phyloP scores from a whole-genome alignment of 1,139 yeast genomes.

The Hyphopichia burtonii region DNA sequence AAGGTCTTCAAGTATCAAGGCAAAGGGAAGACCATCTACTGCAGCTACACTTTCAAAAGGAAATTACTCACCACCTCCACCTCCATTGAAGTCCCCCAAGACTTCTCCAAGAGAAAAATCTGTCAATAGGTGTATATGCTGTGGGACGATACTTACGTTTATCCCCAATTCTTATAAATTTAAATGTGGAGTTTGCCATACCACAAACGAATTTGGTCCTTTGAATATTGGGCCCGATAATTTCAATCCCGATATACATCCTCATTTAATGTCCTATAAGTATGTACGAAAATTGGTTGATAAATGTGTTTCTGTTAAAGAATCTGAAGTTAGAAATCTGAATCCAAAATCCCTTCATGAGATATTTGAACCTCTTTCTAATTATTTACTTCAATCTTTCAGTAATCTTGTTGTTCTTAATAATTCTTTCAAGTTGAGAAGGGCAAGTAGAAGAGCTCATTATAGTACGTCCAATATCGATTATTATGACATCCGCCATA shows the following conservation, averaged over 20 bases:
- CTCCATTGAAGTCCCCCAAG: neutral
- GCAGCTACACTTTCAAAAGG: neutral
- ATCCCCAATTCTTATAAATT: conserved; percentile 48
- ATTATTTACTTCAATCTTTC: conserved; percentile 42
- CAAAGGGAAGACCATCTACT: neutral
- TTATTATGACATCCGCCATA: conserved; percentile 38
- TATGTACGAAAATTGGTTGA: conserved; percentile 29
- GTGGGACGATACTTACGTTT: conserved; percentile 57
- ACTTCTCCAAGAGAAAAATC: conserved; percentile 5
- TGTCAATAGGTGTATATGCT: conserved; percentile 47
- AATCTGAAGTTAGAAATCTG: conserved; percentile 3
- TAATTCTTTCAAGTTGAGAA: conserved; percentile 44
- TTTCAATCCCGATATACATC: conserved; percentile 6
- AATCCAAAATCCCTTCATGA: conserved; percentile 25
- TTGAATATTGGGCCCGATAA: conserved; percentile 6
- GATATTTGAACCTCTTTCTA: conserved; percentile 51
- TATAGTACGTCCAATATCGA: conserved; percentile 48
- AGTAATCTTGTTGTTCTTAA: conserved; percentile 42
- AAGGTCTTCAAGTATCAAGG: neutral
- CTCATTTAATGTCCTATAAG: conserved; percentile 24
- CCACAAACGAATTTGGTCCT: conserved; percentile 38
- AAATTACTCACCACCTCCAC: neutral
- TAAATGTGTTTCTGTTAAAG: conserved; percentile 20
- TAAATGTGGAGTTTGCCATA: conserved; percentile 57
- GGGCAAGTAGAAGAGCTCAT: conserved; percentile 21